Evolutionary conservation across 2,329 filamentous ascomycete genomes (phyloP), one percentile per base, ranked within the genome.

Genomic region (Fusarium sp.): DNA sequence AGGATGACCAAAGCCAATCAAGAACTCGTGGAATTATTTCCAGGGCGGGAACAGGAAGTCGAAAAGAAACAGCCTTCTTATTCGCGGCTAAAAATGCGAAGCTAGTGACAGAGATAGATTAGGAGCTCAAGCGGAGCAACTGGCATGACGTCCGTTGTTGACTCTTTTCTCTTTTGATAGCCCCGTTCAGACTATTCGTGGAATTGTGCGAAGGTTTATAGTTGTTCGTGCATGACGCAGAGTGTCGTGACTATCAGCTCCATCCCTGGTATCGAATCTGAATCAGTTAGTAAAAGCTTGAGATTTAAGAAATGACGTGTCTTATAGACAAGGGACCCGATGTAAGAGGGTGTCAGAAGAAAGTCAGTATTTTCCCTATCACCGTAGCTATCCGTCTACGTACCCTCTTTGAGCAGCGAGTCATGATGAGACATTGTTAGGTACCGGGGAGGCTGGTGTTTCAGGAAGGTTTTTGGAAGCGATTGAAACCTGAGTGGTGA

Each of bases 221-320:
- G 32, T 53, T 43, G n/a, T 21, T 37, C 47, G 37, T 49, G 47
- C 53, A 63, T 69, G 63, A 63, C 61, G 60, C 63, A 61, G 42
- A 25, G 49, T 40, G 34, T 37, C 34, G 34, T 57, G 60, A 46
- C 57, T 59, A 74, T 68, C 69, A 69, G 59, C 61, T 59, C 69
- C 58, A 25, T 58, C 63, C 64, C 57, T 56, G 45, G 65, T 58
- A 53, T 71, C 37, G 34, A 30, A 28, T 48, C 46, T 48, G 30
- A 68, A 68, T 69, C 63, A 58, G 68, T 63, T 59, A 75, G 67
- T 55, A 65, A 63, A 61, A 51, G 54, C 49, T 67, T 62, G 65
- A 37, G 59, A 64, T 62, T 61, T 50, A 63, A 53, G 66, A 64
- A 64, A 51, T 72, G 71, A 72, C 67, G 68, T 72, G 71, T 69